Conservation (phyloP, 257 asterid genomes). For the Petunia secreta region DNA sequence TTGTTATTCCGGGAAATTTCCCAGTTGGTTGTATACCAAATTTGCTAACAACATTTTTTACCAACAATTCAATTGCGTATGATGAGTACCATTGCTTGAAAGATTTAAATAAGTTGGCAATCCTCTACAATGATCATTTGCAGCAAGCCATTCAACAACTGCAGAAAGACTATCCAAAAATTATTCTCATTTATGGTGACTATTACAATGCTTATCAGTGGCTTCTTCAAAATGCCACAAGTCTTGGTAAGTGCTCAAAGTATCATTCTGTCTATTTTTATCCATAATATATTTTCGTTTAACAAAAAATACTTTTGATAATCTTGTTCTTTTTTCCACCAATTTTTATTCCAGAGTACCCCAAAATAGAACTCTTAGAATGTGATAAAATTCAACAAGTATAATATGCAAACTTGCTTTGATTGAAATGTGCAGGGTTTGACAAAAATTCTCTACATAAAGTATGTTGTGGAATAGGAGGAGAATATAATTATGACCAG, state of each 20-base stretch:
- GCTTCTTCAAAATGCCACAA: conserved; percentile 23
- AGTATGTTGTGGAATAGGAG: conserved; percentile 41
- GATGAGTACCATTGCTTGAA: conserved; percentile 36
- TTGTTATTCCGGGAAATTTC: conserved; percentile 33
- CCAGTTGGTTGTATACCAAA: conserved; percentile 38
- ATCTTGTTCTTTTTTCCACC: neutral
- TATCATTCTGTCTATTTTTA: neutral
- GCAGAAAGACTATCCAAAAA: conserved; percentile 24
- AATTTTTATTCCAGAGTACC: neutral
- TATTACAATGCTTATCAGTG: conserved; percentile 25
- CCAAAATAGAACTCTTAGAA: neutral
- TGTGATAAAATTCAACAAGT: neutral
- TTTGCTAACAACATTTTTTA: conserved; percentile 26
- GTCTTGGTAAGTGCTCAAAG: conserved; percentile 14
- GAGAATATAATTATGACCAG: conserved; percentile 29
- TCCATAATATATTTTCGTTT: neutral
- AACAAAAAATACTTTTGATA: too few relatives aligned
- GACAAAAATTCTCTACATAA: conserved; percentile 27
- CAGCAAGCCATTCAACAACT: conserved; percentile 30
- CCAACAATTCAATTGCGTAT: conserved; percentile 15
- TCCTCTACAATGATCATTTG: conserved; percentile 29
- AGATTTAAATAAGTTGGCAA: conserved; percentile 24
- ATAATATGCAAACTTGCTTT: neutral
- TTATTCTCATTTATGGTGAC: conserved; percentile 33
- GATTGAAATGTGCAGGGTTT: conserved; percentile 25